Evolutionary conservation across 177 flowering plant species (phyloP), one percentile per base, ranked within the genome.

Genomic region (Vitis hybrid): DNA sequence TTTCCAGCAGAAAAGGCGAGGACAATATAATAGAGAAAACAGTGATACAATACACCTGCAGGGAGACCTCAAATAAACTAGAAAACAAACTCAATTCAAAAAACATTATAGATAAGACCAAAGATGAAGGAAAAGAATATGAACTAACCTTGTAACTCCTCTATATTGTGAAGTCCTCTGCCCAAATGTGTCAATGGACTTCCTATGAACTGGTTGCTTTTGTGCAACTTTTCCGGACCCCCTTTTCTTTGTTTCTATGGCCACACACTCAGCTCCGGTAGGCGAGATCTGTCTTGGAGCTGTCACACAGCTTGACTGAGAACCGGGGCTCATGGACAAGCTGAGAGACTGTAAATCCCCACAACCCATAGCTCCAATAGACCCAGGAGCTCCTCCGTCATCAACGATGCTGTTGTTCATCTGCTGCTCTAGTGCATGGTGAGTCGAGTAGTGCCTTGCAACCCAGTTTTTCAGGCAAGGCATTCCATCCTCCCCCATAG

Each of bases 91-190:
- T 27, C 30, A 27, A 27, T 27, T 27, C 30, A 27, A 27, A 27
- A 27, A 27, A 27, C 46, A 40, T 4, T 18, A 54, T 12, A 18
- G 52, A 14, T 35, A 46, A 60, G 55, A n/a, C 9, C 4, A 11
- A 19, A 52, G 62, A 27, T 58, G 13, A 12, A 27, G 32, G 30
- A 70, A 49, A 60, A 12, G 7, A 48, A 18, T 8, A 15, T 21
- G 51, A 52, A 56, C 79, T 56, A 15, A 93, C 99, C 97, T 91
- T 30, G 99, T 95, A 35, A 95, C 99, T 56, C 99, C 99, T 85
- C 99, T 87, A 74, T 88, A 95, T 84, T 91, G 98, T 14, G 99
- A 95, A 1, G 99, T 95, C 81, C 98, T 89, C 80, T 95, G 99
- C 4, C 99, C 99, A 82, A 95, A 95, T 70, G 99, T 95, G 74